Base-by-base conservation (phyloP, 306 rosid species). In the Hippophae gyantsensis region DNA sequence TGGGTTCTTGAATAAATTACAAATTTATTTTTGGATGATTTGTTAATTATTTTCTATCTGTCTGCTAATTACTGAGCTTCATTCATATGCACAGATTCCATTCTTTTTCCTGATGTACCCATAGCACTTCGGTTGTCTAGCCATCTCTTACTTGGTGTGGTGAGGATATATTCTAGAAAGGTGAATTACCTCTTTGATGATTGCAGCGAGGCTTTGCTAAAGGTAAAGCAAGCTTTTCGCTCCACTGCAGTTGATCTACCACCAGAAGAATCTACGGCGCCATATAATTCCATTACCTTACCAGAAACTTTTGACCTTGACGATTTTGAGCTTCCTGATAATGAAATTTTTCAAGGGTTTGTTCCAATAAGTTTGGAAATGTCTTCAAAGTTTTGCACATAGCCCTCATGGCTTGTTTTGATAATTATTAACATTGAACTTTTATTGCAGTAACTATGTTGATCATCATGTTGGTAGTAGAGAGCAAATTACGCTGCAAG, bases 281-380 rank as follows among this genome's bases (percentile, higher is more conserved):
- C 99, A 6, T 93, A 93, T 79, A 94, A 93, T 82, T 89, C 99
- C 61, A 93, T 93, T 65, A 93, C 97, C 64, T 74, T 93, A 67
- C 99, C 99, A 0, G 97, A 93, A 83, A 93, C 99, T 58, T 93
- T 93, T 74, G 99, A 93, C 82, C 99, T 93, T 59, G 99, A 93
- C 72, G 99, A 93, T 82, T 93, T 93, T 74, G 99, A 93, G 81
- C 83, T 93, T 53, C 99, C 99, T 27, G 99, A 93, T 74, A 89
- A 78, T 71, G 99, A 93, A 74, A 73, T 73, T 48, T 84, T 80
- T 73, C 97, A 89, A 66, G 94, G 97, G 99, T 88, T 65, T 75
- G 94, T 76, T 74, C 11, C 32, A 40, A 57, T 59, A 48, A 68
- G 56, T 63, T 61, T 71, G 47, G 54, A 44, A 44, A 68, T 41